Base-by-base conservation (phyloP, 768 basidiomycete species). In the Rhodotorula paludigena region DNA sequence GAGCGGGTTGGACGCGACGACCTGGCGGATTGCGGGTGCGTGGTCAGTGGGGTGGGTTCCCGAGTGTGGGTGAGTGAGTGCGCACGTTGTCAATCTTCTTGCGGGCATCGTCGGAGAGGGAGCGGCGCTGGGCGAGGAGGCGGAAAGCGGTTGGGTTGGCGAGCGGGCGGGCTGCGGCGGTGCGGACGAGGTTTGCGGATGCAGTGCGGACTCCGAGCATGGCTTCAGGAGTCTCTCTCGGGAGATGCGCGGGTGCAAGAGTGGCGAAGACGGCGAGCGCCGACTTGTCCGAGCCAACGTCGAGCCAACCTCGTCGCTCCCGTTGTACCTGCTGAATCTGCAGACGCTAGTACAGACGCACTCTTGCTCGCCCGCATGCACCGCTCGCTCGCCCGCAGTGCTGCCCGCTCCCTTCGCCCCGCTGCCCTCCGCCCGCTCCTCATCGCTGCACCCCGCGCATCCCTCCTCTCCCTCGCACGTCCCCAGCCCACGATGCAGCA, bases 1-100 rank as follows among this genome's bases (percentile, higher is more conserved):
- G 11, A 98, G 83, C 0, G 92, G 92, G 51, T 84, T 85, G 2
- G 83, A 80, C 14, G 82, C 79, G 35, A 98, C 84, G 5, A 92
- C 92, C 73, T 85, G 71, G 8, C 1, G 33, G 25, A 33, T 23
- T 0, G 42, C 14, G 38, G 28, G 20, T 36, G 23, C n/a, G 45
- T 36, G 33, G 28, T 21, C 38, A 45, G 14, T 8, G 30, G 25
- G 20, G 18, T 1, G 12, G 7, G 12, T 4, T 12, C 6, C 7
- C 6, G 47, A 2, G 30, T 4, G 41, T 7, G 3, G 60, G 28
- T 45, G 49, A n/a, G 16, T 15, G 8, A 30, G 25, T n/a, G 33
- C 68, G n/a, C 48, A 69, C 68, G 16, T 42, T n/a, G 49, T 69
- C 68, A 30, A 69, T 69, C 63, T 69, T 69, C 32, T 57, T 57